Evolutionary conservation across 1,139 yeast species (phyloP).

Genomic region (Sugiyamaella japonica): DNA sequence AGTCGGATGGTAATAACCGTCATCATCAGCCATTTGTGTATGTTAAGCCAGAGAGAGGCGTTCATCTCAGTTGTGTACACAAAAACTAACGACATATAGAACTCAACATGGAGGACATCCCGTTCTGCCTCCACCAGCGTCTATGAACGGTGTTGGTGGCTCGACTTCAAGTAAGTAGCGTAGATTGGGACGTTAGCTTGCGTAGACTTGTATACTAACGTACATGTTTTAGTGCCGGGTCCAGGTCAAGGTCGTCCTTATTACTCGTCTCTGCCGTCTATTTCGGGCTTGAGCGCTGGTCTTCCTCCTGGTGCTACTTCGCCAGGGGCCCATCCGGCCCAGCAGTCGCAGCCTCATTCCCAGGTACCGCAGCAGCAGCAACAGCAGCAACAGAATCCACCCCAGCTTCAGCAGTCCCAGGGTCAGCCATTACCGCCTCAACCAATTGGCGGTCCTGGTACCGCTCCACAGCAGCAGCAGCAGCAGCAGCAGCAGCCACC

Average conservation of each 20-base stretch:
- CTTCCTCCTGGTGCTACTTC: conserved; percentile 15
- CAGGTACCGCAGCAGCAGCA: conserved; percentile 22
- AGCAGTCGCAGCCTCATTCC: conserved; percentile 23
- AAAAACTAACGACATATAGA: conserved; percentile 13
- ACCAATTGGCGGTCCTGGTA: conserved; percentile 17
- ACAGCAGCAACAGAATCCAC: neutral
- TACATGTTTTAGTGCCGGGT: conserved; percentile 8
- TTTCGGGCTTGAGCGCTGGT: conserved; percentile 19
- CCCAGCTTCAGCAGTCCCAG: conserved; percentile 9
- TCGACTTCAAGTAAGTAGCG: conserved; percentile 23
- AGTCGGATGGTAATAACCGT: conserved; percentile 15
- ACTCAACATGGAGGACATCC: conserved; percentile 34
- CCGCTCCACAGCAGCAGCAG: conserved; percentile 27
- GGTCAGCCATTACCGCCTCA: conserved; percentile 10
- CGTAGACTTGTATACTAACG: neutral
- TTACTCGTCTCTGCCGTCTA: conserved; percentile 25
- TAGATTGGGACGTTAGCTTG: neutral
- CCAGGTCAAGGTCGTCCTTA: conserved; percentile 22
- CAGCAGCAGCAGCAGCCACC: conserved; percentile 7
- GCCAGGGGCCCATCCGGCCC: neutral
- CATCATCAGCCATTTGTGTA: conserved; percentile 30
- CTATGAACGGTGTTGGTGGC: conserved; percentile 24
- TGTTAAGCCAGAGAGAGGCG: conserved; percentile 11
- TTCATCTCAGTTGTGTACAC: no score
- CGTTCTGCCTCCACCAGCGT: conserved; percentile 37